Evolutionary conservation across 2,329 filamentous ascomycete species (phyloP), one percentile per base, ranked within the genome.

Genomic region (Xylaria polymorpha): DNA sequence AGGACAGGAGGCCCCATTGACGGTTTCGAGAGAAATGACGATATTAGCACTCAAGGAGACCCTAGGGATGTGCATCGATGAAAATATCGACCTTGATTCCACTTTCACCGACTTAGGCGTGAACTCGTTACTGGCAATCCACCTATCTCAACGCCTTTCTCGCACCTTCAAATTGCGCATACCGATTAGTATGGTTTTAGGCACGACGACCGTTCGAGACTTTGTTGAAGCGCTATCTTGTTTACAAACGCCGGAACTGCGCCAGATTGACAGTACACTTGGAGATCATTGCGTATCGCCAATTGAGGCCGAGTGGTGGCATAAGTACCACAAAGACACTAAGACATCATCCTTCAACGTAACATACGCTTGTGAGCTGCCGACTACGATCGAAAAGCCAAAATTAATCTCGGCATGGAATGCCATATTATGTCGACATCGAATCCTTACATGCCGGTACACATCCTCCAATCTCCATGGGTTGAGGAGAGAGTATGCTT

Each of bases 141-240:
- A 39, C n/a, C 37, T 57, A 22, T 57, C 55, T 15, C 55, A 57
- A 22, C 55, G 55, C 55, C 55, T 57, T 22, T 57, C 55, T 25
- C 55, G 55, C 6, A n/a, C 55, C n/a, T 43, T 57, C 55, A 43
- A 43, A 15, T n/a, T 39, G n/a, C 55, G 55, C 9, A 43, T 57
- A 25, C 55, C 55, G 35, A 35, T 57, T n/a, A 43, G 55, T 15
- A 43, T 57, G 37, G 37, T 57, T 18, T 25, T 57, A 25, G 55
- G 55, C 3, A 22, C 20, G 55, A 35, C 55, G 8, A 57, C 55
- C 10, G 37, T 57, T 4, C 55, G 20, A 43, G 35, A 39, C n/a
- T 35, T 57, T 5, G 18, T 43, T 5, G 41, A n/a, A 43, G 41
- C 41, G 14, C 41, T 43, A 15, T 43, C 41, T n/a, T 43, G 41